Evolutionary conservation across 2,329 filamentous ascomycete species (phyloP).

Genomic region (Camillea tinctor): DNA sequence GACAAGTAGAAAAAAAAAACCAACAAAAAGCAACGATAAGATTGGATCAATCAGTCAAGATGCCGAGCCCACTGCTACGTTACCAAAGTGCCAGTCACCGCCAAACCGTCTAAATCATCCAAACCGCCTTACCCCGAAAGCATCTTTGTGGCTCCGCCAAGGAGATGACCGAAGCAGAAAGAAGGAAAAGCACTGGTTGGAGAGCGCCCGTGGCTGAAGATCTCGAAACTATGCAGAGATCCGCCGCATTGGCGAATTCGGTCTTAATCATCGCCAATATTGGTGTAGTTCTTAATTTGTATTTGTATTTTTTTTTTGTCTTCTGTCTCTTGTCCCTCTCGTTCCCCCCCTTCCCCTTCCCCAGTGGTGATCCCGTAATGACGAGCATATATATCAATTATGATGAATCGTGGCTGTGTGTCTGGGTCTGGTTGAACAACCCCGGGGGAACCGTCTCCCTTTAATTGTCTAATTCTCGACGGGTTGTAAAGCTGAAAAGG

Average conservation of each 20-base stretch:
- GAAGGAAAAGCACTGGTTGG: not conserved
- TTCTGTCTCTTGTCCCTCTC: not conserved
- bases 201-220: not conserved
- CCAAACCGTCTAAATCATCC: not conserved
- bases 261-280: not conserved
- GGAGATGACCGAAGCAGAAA: not conserved
- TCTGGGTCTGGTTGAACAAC: too few species aligned
- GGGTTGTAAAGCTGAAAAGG: too few species aligned
- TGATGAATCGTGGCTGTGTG: too few species aligned
- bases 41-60: not conserved
- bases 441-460: too few species aligned
- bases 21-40: not conserved
- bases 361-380: too few species aligned
- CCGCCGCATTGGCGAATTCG: not conserved
- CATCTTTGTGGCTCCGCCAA: not conserved
- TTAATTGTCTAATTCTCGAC: too few species aligned
- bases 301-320: too few species aligned
- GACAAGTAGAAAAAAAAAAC: not conserved
- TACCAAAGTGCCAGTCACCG: not conserved
- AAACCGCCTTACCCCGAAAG: not conserved
- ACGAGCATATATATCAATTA: too few species aligned
- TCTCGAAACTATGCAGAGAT: not conserved
- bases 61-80: not conserved
- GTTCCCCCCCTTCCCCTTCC: too few species aligned
- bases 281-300: too few species aligned